These are phyloP conservation scores for Aspergillus carbonarius DNA, from an alignment of 2,329 filamentous ascomycete genomes.

Conservation along the genomic window DNA sequence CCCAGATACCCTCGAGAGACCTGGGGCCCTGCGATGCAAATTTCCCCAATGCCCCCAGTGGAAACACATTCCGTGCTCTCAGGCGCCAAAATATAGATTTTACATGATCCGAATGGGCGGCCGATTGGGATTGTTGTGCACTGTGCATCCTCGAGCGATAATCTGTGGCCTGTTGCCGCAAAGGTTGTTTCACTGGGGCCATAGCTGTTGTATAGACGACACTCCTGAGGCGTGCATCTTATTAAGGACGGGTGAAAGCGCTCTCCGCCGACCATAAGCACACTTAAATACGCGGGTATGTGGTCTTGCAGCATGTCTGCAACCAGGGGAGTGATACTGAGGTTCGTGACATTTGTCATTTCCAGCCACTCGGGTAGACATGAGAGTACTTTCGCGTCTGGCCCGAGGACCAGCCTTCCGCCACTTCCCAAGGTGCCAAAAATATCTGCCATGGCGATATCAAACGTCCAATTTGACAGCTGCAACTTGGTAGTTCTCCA, in stretches of 20 bases:
- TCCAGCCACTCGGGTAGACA: not conserved
- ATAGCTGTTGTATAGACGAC: not conserved
- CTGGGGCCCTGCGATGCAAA: not conserved
- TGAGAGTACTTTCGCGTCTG: not conserved
- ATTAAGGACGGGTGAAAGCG: not conserved
- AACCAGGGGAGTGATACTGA: not conserved
- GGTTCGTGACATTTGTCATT: not conserved
- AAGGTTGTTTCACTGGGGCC: constrained; percentile 4
- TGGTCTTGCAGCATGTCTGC: not conserved
- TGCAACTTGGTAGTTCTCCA: not conserved
- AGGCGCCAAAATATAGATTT: not conserved
- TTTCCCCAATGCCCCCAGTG: not conserved
- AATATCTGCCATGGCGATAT: not conserved
- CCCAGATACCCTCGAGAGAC: constrained; percentile 1
- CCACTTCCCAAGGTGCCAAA: not conserved
- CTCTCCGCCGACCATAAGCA: not conserved
- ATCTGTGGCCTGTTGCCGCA: not conserved
- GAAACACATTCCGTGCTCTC: not conserved
- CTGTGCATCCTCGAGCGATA: not conserved
- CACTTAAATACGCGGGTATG: not conserved
- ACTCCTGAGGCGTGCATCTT: not conserved
- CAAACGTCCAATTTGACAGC: not conserved
- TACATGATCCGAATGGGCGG: not conserved
- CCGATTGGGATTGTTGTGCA: not conserved
- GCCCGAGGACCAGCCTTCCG: not conserved